Base-by-base conservation (phyloP, 1,139 yeast species). In the Candida sp. region DNA sequence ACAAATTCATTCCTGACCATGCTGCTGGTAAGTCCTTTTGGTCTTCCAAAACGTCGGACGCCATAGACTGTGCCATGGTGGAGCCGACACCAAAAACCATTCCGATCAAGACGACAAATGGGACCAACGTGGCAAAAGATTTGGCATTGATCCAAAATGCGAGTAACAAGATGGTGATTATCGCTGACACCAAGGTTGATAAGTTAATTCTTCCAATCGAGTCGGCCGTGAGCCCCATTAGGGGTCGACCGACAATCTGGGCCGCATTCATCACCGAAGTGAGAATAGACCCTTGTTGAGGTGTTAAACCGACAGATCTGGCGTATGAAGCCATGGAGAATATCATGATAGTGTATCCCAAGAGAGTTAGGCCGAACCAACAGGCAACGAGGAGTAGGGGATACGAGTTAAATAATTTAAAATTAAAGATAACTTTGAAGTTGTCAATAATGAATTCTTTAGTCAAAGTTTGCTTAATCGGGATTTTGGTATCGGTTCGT, bases 221-320 rank as follows among this genome's bases (percentile, higher is more conserved):
- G 56, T 85, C 93, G 23, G 84, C 82, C 5, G 75, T 34, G 4
- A 67, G 46, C 0, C 95, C 93, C 58, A 83, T 67, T 1, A 63
- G 33, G 1, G 91, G 91, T 51, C 93, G 70, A 0, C 93, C 93
- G 11, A 85, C 49, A 3, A 73, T 63, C 59, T 84, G 90, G 1
- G 83, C 83, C 4, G 79, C 81, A 57, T 81, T 82, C 52, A 84
- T 64, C 5, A 82, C 59, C 0, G 89, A 83, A 3, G 88, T 81
- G 25, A 84, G 62, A 21, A 68, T 63, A 4, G 89, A 74, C 4
- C 83, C 88, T 51, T 84, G 82, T 21, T 69, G 56, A 25, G 73
- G 60, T 5, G 79, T 53, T 35, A 84, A 61, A 0, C 90, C 90
- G 30, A 81, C 70, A 22, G 84, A 70, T 1, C 79, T 68, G 15